phyloP scores from a whole-genome alignment of 2,329 filamentous ascomycete species.

The Pseudocercospora eumusae region DNA sequence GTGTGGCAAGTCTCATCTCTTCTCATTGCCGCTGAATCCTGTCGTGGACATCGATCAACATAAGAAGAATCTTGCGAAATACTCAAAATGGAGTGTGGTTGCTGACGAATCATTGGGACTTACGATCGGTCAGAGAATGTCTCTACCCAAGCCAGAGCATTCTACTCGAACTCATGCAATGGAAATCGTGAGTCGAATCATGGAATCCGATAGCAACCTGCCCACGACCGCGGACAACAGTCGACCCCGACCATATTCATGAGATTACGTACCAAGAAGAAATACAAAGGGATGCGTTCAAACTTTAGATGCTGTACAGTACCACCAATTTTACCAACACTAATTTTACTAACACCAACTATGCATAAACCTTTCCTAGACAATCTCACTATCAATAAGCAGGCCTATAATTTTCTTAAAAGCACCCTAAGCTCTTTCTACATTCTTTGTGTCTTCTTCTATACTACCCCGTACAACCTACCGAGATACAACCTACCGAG shows the following conservation, averaged over 20 bases:
- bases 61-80: not conserved
- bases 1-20: slow-evolving; percentile 3
- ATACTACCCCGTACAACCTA: no score
- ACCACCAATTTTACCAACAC: no score
- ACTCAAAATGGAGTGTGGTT: slow-evolving; percentile 3
- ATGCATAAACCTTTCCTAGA: no score
- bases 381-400: no score
- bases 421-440: no score
- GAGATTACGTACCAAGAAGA: slow-evolving; percentile 22
- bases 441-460: no score
- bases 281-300: no score
- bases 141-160: not conserved
- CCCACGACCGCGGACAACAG: not conserved
- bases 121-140: not conserved
- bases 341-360: no score
- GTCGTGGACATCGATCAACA: not conserved
- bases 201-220: slow-evolving; percentile 1
- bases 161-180: slow-evolving; percentile 1
- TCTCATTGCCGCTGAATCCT: slow-evolving; percentile 1
- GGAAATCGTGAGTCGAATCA: slow-evolving; percentile 23
- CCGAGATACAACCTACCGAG: no score
- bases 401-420: no score
- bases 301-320: no score
- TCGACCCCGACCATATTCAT: slow-evolving; percentile 15
- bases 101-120: not conserved